phyloP scores from a whole-genome alignment of 345 rosid species.

The Raphanus sativus region DNA sequence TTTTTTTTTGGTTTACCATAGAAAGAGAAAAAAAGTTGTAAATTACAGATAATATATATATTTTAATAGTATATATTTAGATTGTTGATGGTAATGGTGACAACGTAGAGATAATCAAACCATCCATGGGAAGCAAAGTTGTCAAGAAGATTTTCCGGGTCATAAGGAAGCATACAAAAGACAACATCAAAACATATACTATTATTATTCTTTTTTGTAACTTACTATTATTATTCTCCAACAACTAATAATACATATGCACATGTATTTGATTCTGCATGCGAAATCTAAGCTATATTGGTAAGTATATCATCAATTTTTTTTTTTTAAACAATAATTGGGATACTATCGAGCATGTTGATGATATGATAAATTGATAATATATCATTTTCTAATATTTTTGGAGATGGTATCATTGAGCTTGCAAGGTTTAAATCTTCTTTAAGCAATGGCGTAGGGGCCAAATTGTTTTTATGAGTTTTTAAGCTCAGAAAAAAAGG shows the following conservation, averaged over 20 bases:
- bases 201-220: neutral
- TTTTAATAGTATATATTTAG: neutral
- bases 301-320: neutral
- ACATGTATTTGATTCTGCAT: neutral
- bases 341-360: neutral
- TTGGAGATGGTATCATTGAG: neutral
- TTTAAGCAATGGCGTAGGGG: too few relatives aligned
- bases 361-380: neutral
- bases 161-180: slow-evolving; percentile 26
- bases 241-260: neutral
- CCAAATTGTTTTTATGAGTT: too few relatives aligned
- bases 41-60: slow-evolving; percentile 22
- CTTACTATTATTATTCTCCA: neutral
- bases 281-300: neutral
- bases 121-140: slow-evolving; percentile 31
- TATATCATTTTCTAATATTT: neutral
- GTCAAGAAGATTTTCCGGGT: slow-evolving; percentile 29
- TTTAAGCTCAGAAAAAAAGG: too few relatives aligned
- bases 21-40: slow-evolving; percentile 5
- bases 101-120: slow-evolving; percentile 37
- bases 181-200: neutral
- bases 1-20: neutral
- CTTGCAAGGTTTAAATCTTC: neutral
- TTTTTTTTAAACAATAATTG: neutral
- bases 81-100: slow-evolving; percentile 37